These are phyloP conservation scores for Fusarium foetens DNA, from an alignment of 2,329 filamentous ascomycete species.

Conservation along the genomic window DNA sequence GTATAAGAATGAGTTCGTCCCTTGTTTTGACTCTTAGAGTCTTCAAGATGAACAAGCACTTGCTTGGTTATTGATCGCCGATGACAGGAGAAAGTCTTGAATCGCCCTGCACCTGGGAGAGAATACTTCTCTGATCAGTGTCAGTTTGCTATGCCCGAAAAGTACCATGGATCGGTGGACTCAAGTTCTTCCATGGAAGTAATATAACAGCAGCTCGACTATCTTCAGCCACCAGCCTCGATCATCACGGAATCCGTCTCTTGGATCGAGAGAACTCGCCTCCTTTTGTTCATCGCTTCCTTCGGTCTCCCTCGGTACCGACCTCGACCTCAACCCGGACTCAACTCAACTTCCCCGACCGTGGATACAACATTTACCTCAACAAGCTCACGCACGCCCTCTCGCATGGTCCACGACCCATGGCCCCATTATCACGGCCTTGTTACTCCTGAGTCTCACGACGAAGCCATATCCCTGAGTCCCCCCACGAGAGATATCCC, in stretches of 20 bases:
- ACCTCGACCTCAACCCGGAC: neutral
- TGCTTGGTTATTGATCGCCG: neutral
- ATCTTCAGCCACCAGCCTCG: neutral
- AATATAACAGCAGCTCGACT: neutral
- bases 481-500: conserved; percentile 31
- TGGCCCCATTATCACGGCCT: conserved; percentile 34
- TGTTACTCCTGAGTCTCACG: conserved; percentile 16
- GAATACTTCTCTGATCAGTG: neutral
- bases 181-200: neutral
- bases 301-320: neutral
- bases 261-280: neutral
- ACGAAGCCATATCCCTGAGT: conserved; percentile 8
- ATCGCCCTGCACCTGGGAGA: neutral
- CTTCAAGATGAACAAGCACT: neutral
- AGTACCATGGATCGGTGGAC: neutral
- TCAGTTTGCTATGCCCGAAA: neutral
- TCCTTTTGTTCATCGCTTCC: conserved; percentile 10
- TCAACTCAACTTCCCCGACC: neutral
- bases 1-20: conserved; percentile 35
- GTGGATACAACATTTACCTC: conserved; percentile 31
- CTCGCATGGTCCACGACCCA: conserved; percentile 13
- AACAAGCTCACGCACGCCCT: neutral
- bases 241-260: neutral
- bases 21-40: neutral
- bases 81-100: neutral